Percentiles rank a stretch among this genome's conserved stretches.
Evolutionary conservation across 2,329 filamentous ascomycete species (phyloP).

Genomic region (Claviceps digitariae): DNA sequence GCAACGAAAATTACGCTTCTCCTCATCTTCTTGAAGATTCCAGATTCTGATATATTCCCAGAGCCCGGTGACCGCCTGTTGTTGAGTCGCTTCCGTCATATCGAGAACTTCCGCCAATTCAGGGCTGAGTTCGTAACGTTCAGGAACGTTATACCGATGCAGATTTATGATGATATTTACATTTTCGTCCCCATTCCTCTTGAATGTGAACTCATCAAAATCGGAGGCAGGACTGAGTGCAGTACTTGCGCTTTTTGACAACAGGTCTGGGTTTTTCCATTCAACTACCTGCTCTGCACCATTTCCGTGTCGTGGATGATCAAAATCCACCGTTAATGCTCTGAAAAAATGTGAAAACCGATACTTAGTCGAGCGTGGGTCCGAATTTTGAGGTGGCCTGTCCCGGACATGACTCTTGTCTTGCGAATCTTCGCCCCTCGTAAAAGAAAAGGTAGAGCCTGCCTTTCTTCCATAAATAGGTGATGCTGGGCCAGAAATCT

Average conservation of each 20-base stretch:
- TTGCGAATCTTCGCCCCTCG: not conserved
- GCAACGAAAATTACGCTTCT: conserved; percentile 84
- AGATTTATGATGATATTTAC: conserved; percentile 83
- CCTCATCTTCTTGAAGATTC: conserved; percentile 84
- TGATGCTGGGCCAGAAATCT: conserved; percentile 10
- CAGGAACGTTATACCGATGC: conserved; percentile 68
- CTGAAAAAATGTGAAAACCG: conserved; percentile 73
- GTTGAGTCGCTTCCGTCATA: conserved; percentile 71
- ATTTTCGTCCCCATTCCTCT: conserved; percentile 84
- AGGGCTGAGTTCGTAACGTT: conserved; percentile 68
- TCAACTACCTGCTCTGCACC: conserved; percentile 50
- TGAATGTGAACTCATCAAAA: conserved; percentile 86
- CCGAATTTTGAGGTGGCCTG: conserved; percentile 14
- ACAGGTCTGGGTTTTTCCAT: conserved; percentile 70
- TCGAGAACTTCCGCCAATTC: conserved; percentile 75
- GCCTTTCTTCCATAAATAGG: not conserved
- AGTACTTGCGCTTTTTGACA: conserved; percentile 30
- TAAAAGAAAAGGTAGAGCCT: not conserved
- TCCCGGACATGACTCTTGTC: conserved; percentile 35
- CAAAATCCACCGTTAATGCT: conserved; percentile 61
- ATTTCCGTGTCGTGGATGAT: conserved; percentile 45
- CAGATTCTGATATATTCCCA: conserved; percentile 90
- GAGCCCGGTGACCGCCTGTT: conserved; percentile 77
- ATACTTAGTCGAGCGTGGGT: conserved; percentile 23
- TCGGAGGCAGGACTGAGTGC: conserved; percentile 48